These are phyloP conservation scores for Penicillium cataractarum DNA, from an alignment of 495 filamentous ascomycete genomes.

Conservation along the genomic window DNA sequence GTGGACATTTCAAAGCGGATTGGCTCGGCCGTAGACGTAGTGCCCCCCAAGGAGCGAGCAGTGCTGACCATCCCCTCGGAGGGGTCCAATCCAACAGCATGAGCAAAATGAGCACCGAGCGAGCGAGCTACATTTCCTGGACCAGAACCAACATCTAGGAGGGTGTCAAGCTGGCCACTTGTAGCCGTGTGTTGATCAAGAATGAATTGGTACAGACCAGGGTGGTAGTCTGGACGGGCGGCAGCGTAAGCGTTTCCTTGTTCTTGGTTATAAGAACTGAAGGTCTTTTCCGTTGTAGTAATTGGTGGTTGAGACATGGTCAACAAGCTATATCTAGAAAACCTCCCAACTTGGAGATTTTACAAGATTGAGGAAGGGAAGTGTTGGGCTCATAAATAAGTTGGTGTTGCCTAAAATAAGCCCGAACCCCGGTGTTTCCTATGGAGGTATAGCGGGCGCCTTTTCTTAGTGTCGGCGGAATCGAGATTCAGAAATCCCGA, in stretches of 20 bases:
- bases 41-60: slow-evolving; percentile 42
- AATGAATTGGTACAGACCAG: slow-evolving; percentile 50
- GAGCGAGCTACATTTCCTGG: slow-evolving; percentile 49
- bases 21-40: slow-evolving; percentile 24
- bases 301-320: slow-evolving; percentile 13
- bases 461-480: not conserved
- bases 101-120: slow-evolving; percentile 45
- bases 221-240: slow-evolving; percentile 45
- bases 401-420: not conserved
- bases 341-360: not conserved
- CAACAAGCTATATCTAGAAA: not conserved
- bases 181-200: slow-evolving; percentile 51
- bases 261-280: slow-evolving; percentile 44
- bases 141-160: slow-evolving; percentile 62
- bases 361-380: not conserved
- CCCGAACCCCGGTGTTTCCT: not conserved
- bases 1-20: slow-evolving; percentile 49
- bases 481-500: not conserved
- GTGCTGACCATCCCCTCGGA: slow-evolving; percentile 57
- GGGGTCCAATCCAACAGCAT: slow-evolving; percentile 56
- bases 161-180: slow-evolving; percentile 46
- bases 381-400: not conserved
- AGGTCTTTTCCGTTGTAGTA: slow-evolving; percentile 37
- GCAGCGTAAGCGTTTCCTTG: slow-evolving; percentile 52
- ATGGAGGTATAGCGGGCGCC: not conserved